A percentile compares a stretch with the other conserved stretches of the same genome.
Conservation (phyloP, 768 basidiomycete species). For the Suillus fuscotomentosus region DNA sequence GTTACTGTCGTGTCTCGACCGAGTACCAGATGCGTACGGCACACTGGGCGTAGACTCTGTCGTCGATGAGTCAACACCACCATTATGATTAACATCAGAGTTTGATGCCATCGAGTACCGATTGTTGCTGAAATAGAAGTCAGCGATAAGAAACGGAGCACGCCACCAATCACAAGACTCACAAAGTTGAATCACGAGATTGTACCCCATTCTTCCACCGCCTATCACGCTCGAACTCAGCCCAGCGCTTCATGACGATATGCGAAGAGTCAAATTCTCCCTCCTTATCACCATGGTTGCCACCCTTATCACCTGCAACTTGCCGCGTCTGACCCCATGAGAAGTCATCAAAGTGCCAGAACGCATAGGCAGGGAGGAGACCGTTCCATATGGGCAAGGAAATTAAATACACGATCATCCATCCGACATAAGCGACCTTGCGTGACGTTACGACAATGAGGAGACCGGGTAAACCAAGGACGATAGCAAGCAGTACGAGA, state of each 20-base stretch:
- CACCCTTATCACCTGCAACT: conserved; percentile 69
- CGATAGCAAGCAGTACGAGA: conserved; percentile 87
- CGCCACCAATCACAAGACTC: conserved; percentile 27
- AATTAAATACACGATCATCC: conserved; percentile 94
- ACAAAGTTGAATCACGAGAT: conserved; percentile 80
- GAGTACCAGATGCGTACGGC: conserved; percentile 35
- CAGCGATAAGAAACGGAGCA: conserved; percentile 24
- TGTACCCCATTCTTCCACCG: conserved; percentile 88
- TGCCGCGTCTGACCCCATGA: conserved; percentile 95
- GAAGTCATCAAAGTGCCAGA: conserved; percentile 99
- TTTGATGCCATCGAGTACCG: conserved; percentile 80
- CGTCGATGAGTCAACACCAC: conserved; percentile 57
- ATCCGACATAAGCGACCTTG: conserved; percentile 91
- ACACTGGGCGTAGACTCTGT: conserved; percentile 48
- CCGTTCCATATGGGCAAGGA: conserved; percentile 98
- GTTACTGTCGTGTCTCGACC: conserved; percentile 67
- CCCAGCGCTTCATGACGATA: conserved; percentile 99
- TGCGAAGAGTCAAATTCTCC: conserved; percentile 96
- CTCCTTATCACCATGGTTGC: conserved; percentile 87
- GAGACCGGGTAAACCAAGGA: conserved; percentile 93
- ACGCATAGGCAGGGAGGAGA: conserved; percentile 92
- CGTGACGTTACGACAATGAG: conserved; percentile 95
- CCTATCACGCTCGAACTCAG: conserved; percentile 94
- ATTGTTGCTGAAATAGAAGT: conserved; percentile 34
- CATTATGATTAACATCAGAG: conserved; percentile 66